phyloP scores from a whole-genome alignment of 179 eudicot genomes.

The Drosera spatulata region DNA sequence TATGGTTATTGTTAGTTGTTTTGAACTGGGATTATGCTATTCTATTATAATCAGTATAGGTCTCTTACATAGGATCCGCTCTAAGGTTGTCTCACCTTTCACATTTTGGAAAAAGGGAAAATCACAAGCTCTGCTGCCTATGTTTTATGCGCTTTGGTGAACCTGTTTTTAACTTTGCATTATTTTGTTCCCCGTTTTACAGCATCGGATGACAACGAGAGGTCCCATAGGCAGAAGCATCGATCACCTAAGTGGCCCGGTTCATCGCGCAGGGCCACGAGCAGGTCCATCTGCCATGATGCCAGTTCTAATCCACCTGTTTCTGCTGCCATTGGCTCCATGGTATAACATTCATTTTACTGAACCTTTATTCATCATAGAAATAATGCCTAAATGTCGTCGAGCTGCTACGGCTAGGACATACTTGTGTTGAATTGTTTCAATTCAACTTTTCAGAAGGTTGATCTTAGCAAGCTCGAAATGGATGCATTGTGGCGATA shows the following conservation, averaged over 20 bases:
- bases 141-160: conserved; percentile 19
- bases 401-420: no score
- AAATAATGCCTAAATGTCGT: no score
- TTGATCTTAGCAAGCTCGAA: conserved; percentile 65
- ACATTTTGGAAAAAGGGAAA: not conserved
- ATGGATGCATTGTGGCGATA: conserved; percentile 62
- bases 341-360: conserved; percentile 19
- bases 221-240: conserved; percentile 53
- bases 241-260: conserved; percentile 32
- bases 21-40: no score
- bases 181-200: conserved; percentile 9
- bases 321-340: conserved; percentile 27
- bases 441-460: conserved; percentile 23
- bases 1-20: no score
- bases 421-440: no score
- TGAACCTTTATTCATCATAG: not conserved
- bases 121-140: conserved; percentile 3
- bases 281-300: conserved; percentile 46
- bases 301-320: conserved; percentile 41
- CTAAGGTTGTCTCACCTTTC: conserved; percentile 7
- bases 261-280: conserved; percentile 33
- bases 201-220: conserved; percentile 65
- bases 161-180: conserved; percentile 18
- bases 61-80: no score
- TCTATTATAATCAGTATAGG: no score